These are phyloP conservation scores for Stemphylium vesicarium DNA, from an alignment of 2,329 filamentous ascomycete species.

Conservation along the genomic window DNA sequence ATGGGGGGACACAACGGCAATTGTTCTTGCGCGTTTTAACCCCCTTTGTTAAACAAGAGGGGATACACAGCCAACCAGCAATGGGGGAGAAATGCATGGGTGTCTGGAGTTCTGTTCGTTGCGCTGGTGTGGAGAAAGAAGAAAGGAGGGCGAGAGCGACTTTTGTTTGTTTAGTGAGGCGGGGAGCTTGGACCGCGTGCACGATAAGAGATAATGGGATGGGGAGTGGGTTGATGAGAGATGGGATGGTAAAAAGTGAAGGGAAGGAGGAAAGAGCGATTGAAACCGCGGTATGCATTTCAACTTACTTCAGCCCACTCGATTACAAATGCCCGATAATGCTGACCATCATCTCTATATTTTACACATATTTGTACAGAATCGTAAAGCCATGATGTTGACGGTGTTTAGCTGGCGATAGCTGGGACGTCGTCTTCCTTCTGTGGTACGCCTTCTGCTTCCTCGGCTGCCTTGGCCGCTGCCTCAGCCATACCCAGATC, in stretches of 20 bases:
- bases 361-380: constrained; percentile 22
- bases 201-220: neutral
- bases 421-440: constrained; percentile 25
- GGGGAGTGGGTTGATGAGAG: neutral
- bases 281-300: constrained; percentile 17
- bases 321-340: constrained; percentile 11
- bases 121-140: constrained; percentile 26
- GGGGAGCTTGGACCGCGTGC: neutral
- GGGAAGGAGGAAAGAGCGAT: constrained; percentile 8
- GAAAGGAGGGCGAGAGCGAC: neutral
- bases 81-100: constrained; percentile 23
- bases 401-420: constrained; percentile 7
- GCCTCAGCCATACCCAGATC: constrained; percentile 69
- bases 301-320: constrained; percentile 26
- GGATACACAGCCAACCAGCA: constrained; percentile 32
- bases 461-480: constrained; percentile 23
- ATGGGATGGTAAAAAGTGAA: neutral
- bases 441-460: constrained; percentile 26
- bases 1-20: neutral
- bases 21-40: constrained; percentile 35
- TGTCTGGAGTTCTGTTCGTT: constrained; percentile 40
- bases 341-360: constrained; percentile 20
- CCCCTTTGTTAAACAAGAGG: neutral
- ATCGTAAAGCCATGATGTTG: neutral
- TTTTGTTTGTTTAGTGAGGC: neutral